These are phyloP conservation scores for Paramecium caudatum DNA, from an alignment of 73 alveolate genomes.

Conservation along the genomic window DNA sequence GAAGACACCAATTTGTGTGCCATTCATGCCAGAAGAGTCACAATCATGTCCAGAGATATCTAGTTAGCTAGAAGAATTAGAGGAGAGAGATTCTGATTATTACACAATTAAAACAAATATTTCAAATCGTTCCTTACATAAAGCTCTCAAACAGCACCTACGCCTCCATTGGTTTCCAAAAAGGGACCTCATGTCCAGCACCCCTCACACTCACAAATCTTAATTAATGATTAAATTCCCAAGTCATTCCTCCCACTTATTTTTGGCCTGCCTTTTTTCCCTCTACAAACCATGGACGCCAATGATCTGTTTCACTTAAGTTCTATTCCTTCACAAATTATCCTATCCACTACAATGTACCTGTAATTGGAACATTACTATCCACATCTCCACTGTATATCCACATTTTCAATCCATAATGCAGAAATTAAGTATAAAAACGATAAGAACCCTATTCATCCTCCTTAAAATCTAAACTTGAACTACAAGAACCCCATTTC, in stretches of 20 bases:
- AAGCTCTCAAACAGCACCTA: conserved; percentile 42
- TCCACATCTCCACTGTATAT: conserved; percentile 87
- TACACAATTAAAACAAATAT: too few relatives aligned
- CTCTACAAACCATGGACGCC: conserved; percentile 60
- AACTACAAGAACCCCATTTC: conserved; percentile 55
- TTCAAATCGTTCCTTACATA: background rate
- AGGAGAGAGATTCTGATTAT: conserved; percentile 84
- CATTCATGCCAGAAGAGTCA: conserved; percentile 98
- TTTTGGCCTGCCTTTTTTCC: conserved; percentile 5
- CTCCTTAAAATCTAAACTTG: conserved; percentile 40
- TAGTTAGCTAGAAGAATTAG: conserved; percentile 94
- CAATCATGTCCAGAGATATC: conserved; percentile 97
- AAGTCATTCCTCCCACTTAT: conserved; percentile 62
- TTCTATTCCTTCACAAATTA: conserved; percentile 68
- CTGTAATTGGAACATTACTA: conserved; percentile 85
- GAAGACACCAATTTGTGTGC: conserved; percentile 97
- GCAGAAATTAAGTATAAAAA: conserved; percentile 76
- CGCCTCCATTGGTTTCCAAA: conserved; percentile 47
- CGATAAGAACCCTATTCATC: conserved; percentile 77
- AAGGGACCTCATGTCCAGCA: conserved; percentile 70
- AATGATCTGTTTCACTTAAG: conserved; percentile 72
- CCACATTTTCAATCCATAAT: conserved; percentile 78
- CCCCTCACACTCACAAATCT: conserved; percentile 64
- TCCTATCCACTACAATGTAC: conserved; percentile 83
- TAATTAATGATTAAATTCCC: conserved; percentile 33